Percentiles rank a stretch among this genome's conserved stretches.
Evolutionary conservation across 768 basidiomycete species (phyloP).

Genomic region (Gloeopeniophorella convolvens): DNA sequence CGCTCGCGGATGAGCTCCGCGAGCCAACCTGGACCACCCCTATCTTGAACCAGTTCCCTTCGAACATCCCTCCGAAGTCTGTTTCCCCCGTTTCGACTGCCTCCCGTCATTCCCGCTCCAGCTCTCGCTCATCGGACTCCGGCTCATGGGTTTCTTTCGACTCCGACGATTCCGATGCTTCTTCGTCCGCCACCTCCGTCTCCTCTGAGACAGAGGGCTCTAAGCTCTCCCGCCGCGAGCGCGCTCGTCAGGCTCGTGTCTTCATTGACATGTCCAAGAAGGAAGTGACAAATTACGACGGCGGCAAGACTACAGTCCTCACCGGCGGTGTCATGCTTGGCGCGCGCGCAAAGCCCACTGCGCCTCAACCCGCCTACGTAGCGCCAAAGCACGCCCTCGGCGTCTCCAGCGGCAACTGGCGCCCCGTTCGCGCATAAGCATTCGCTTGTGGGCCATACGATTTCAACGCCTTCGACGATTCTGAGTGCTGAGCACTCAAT

Average conservation of each 20-base stretch:
- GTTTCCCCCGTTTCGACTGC: slow-evolving; percentile 52
- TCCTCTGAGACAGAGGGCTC: slow-evolving; percentile 31
- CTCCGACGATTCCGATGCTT: slow-evolving; percentile 37
- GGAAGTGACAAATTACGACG: slow-evolving; percentile 80
- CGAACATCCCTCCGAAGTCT: slow-evolving; percentile 37
- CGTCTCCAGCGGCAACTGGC: slow-evolving; percentile 42
- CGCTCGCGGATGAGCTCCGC: slow-evolving; percentile 66
- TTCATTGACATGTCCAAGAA: slow-evolving; percentile 69
- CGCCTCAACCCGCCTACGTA: slow-evolving; percentile 29
- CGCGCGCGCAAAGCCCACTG: slow-evolving; percentile 24
- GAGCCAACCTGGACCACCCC: slow-evolving; percentile 68
- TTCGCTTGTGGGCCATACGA: not conserved
- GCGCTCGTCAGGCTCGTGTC: slow-evolving; percentile 60
- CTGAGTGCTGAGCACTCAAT: slow-evolving; percentile 6
- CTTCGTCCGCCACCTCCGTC: slow-evolving; percentile 36
- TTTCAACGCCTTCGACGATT: slow-evolving; percentile 5
- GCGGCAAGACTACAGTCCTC: slow-evolving; percentile 82
- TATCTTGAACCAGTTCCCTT: slow-evolving; percentile 52
- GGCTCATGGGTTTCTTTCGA: slow-evolving; percentile 68
- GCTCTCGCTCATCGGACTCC: slow-evolving; percentile 63
- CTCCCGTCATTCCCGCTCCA: slow-evolving; percentile 46
- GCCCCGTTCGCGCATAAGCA: slow-evolving; percentile 43
- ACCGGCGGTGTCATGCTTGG: slow-evolving; percentile 88
- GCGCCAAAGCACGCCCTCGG: slow-evolving; percentile 28
- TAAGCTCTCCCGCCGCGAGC: slow-evolving; percentile 63